Conservation (phyloP, 768 basidiomycete genomes). For the Tylopilus rubrobrunneus region DNA sequence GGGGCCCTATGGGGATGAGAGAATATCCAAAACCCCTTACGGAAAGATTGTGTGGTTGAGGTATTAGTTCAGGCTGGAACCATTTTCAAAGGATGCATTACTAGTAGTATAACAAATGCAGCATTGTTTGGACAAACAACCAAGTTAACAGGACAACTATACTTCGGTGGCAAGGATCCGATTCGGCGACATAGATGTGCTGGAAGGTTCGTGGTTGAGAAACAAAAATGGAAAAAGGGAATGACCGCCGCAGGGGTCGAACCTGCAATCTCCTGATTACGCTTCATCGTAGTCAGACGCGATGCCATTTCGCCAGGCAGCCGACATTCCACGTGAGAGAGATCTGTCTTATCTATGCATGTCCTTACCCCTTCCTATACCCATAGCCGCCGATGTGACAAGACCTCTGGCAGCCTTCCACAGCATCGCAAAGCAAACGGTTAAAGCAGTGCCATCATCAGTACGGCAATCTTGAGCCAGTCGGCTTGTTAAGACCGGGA, state of each 20-base stretch:
- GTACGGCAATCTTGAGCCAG: neutral
- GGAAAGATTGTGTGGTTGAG: slow-evolving; percentile 45
- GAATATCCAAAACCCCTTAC: slow-evolving; percentile 41
- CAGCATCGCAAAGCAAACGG: neutral
- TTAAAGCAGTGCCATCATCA: neutral
- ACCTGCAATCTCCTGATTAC: slow-evolving; percentile 89
- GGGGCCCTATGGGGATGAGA: slow-evolving; percentile 26
- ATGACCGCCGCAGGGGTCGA: slow-evolving; percentile 62
- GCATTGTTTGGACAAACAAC: no score
- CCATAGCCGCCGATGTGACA: no score
- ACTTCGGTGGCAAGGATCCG: no score
- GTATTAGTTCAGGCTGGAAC: neutral
- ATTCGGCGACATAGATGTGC: neutral
- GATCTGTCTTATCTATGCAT: no score
- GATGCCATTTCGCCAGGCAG: slow-evolving; percentile 93
- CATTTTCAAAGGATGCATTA: neutral
- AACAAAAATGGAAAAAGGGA: neutral
- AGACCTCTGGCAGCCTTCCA: neutral
- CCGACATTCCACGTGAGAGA: slow-evolving; percentile 26
- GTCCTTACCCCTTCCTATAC: no score
- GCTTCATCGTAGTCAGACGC: slow-evolving; percentile 78
- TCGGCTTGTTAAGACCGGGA: neutral
- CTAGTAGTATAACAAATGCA: neutral
- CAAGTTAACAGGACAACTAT: no score
- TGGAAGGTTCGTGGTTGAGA: neutral